Conservation (phyloP, 495 filamentous ascomycete species). For the Penicillium soppii region DNA sequence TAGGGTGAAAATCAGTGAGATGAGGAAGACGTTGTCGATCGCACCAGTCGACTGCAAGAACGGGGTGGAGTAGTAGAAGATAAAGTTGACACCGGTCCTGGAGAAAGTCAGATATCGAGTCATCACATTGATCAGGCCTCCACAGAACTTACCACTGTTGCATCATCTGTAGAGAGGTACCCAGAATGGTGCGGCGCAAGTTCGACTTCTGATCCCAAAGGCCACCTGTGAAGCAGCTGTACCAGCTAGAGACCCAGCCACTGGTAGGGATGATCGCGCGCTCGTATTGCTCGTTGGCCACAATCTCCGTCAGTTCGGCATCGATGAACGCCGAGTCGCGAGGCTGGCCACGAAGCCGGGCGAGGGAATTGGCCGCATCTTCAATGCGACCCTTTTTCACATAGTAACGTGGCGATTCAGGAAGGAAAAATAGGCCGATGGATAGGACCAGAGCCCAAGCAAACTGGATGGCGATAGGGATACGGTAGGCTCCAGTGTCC, state of each 20-base stretch:
- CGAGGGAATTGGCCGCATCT: slow-evolving; percentile 37
- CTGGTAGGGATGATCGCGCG: slow-evolving; percentile 50
- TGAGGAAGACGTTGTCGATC: slow-evolving; percentile 53
- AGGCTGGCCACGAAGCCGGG: slow-evolving; percentile 41
- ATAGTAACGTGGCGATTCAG: slow-evolving; percentile 68
- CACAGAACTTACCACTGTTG: slow-evolving; percentile 56
- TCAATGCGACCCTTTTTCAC: slow-evolving; percentile 50
- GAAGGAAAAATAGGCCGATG: slow-evolving; percentile 66
- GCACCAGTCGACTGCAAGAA: slow-evolving; percentile 63
- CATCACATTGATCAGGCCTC: no score
- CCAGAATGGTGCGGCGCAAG: slow-evolving; percentile 56
- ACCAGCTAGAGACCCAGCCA: slow-evolving; percentile 20
- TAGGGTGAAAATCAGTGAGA: slow-evolving; percentile 61
- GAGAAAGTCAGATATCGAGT: no score
- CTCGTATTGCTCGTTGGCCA: slow-evolving; percentile 74
- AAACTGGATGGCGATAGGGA: slow-evolving; percentile 66
- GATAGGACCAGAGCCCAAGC: slow-evolving; percentile 66
- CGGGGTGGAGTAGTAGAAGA: slow-evolving; percentile 70
- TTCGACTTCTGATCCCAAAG: no score
- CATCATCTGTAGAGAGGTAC: slow-evolving; percentile 67
- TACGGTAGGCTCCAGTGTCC: slow-evolving; percentile 52
- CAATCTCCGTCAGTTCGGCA: slow-evolving; percentile 69
- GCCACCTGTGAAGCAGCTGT: no score
- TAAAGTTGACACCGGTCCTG: slow-evolving; percentile 64
- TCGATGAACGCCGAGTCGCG: slow-evolving; percentile 58